A percentile compares a stretch with the other conserved stretches of the same genome.
Evolutionary conservation across 306 rosid species (phyloP).

Genomic region (Argentina anserina): DNA sequence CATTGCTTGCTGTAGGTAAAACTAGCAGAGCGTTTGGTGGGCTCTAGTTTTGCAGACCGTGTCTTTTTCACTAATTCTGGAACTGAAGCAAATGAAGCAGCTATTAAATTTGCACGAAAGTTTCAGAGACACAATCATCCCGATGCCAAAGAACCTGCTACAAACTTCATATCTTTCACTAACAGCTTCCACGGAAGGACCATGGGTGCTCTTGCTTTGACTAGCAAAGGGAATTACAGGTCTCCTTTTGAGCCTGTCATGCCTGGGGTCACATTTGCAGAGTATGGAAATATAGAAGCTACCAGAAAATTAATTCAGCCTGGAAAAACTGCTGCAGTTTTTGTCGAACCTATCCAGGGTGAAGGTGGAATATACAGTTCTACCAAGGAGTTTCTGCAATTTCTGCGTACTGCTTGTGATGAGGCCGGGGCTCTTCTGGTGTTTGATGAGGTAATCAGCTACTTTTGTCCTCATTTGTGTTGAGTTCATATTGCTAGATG

Average conservation of each 20-base stretch:
- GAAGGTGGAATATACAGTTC: slow-evolving; percentile 93
- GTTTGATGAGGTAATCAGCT: slow-evolving; percentile 75
- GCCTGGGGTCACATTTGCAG: slow-evolving; percentile 89
- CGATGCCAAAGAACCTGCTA: slow-evolving; percentile 49
- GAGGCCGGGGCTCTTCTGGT: slow-evolving; percentile 76
- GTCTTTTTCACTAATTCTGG: slow-evolving; percentile 86
- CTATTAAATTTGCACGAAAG: slow-evolving; percentile 86
- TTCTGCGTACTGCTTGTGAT: slow-evolving; percentile 70
- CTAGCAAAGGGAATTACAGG: slow-evolving; percentile 87
- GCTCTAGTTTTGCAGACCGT: slow-evolving; percentile 77
- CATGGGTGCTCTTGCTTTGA: slow-evolving; percentile 90
- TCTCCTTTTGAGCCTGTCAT: slow-evolving; percentile 89
- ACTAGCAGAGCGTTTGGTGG: slow-evolving; percentile 73
- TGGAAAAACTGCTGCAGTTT: slow-evolving; percentile 78
- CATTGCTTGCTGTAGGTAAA: slow-evolving; percentile 55
- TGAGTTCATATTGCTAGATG: background rate
- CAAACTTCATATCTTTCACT: slow-evolving; percentile 71
- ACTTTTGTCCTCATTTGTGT: background rate
- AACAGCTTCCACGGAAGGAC: slow-evolving; percentile 95
- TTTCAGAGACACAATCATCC: slow-evolving; percentile 57
- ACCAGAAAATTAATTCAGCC: slow-evolving; percentile 52
- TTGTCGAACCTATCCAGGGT: slow-evolving; percentile 94
- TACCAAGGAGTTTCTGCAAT: slow-evolving; percentile 73
- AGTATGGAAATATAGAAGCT: slow-evolving; percentile 71
- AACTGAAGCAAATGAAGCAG: slow-evolving; percentile 95